These are phyloP conservation scores for Castanospermum australe DNA, from an alignment of 306 rosid species.

Conservation along the genomic window DNA sequence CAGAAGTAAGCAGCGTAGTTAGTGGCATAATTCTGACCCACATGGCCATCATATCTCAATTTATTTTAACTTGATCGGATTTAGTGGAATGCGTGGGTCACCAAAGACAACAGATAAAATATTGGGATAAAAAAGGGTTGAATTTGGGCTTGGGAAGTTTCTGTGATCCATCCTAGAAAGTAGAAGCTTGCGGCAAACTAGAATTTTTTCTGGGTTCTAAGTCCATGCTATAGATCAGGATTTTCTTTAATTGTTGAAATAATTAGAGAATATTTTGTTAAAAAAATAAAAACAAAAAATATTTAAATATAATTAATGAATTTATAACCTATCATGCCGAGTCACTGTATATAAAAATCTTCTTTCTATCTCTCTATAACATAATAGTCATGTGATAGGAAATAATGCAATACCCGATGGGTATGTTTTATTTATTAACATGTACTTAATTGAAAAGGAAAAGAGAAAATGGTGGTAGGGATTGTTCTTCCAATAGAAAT, in stretches of 20 bases:
- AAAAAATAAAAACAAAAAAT: too few species aligned
- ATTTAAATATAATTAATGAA: too few species aligned
- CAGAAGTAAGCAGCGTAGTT: too few species aligned
- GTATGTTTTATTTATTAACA: neutral
- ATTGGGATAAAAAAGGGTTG: neutral
- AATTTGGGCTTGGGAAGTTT: neutral
- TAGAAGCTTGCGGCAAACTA: neutral
- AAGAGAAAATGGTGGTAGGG: neutral
- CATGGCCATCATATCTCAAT: neutral
- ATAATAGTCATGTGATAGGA: too few species aligned
- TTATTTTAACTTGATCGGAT: neutral
- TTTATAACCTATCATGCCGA: too few species aligned
- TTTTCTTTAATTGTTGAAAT: too few species aligned
- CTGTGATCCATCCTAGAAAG: conserved; percentile 1
- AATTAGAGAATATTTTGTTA: too few species aligned
- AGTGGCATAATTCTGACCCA: neutral
- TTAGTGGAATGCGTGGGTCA: neutral
- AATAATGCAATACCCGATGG: too few species aligned
- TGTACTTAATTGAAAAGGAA: neutral
- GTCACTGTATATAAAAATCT: too few species aligned
- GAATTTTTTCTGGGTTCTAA: neutral
- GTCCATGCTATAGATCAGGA: too few species aligned
- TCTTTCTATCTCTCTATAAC: too few species aligned
- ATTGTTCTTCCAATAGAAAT: neutral
- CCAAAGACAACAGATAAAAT: neutral